phyloP scores from a whole-genome alignment of 2,329 filamentous ascomycete genomes.

The Lojkania enalia region DNA sequence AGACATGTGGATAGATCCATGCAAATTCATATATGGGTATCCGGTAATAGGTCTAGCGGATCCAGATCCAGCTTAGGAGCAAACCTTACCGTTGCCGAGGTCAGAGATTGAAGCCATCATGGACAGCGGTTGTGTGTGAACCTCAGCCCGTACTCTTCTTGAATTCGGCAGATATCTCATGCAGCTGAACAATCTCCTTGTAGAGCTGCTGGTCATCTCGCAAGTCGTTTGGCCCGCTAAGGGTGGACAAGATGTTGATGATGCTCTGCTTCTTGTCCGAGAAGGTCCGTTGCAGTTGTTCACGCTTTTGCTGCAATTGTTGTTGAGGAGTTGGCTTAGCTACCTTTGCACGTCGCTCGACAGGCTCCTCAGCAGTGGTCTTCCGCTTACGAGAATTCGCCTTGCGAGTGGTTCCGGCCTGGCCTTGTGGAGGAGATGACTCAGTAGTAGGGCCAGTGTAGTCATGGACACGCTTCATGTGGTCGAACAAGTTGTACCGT shows the following conservation, averaged over 20 bases:
- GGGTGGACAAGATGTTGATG: conserved; percentile 34
- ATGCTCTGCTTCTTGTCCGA: conserved; percentile 40
- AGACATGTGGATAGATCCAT: conserved; percentile 25
- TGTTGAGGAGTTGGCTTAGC: conserved; percentile 38
- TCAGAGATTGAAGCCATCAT: background rate
- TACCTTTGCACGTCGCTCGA: conserved; percentile 40
- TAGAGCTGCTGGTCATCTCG: conserved; percentile 39
- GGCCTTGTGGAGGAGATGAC: conserved; percentile 32
- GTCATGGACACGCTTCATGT: conserved; percentile 92
- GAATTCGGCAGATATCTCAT: conserved; percentile 40
- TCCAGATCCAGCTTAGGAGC: conserved; percentile 24
- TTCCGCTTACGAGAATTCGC: conserved; percentile 41
- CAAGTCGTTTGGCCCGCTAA: conserved; percentile 40
- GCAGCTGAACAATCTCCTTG: conserved; percentile 39
- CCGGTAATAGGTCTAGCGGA: too few species aligned
- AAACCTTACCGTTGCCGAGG: conserved; percentile 29
- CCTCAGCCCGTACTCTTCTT: conserved; percentile 39
- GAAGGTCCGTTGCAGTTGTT: conserved; percentile 37
- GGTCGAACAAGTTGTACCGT: conserved; percentile 93
- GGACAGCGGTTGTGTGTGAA: conserved; percentile 5
- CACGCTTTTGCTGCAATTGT: conserved; percentile 37
- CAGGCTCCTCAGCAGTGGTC: conserved; percentile 33
- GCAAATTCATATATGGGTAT: conserved; percentile 16
- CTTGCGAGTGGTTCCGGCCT: conserved; percentile 28
- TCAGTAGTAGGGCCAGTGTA: conserved; percentile 49